Conservation (phyloP, 73 alveolate species). For the Blepharisma japonicum region DNA sequence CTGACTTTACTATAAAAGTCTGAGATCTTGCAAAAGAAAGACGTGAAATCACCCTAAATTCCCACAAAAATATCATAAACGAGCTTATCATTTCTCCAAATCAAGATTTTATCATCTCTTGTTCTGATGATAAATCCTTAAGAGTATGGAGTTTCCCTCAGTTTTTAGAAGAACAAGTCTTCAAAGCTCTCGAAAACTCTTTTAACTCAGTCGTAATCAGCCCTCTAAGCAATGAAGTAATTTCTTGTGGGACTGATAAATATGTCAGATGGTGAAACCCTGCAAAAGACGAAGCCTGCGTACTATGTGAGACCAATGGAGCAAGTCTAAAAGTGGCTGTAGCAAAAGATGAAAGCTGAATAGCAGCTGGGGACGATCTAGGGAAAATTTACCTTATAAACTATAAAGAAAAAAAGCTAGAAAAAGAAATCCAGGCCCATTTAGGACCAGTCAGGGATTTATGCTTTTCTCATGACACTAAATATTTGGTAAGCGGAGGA, state of each 20-base stretch:
- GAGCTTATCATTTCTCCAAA: not conserved
- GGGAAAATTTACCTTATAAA: constrained; percentile 8
- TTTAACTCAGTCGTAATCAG: not conserved
- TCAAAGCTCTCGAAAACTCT: not conserved
- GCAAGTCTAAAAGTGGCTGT: constrained; percentile 1
- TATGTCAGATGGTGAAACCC: not conserved
- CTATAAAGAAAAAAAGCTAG: not conserved
- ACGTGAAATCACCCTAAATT: constrained; percentile 9
- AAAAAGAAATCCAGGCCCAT: constrained; percentile 18
- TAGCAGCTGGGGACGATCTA: constrained; percentile 8
- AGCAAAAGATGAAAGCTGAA: not conserved
- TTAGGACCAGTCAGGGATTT: constrained; percentile 3
- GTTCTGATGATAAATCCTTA: constrained; percentile 7
- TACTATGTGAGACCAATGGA: not conserved
- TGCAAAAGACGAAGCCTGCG: constrained; percentile 1
- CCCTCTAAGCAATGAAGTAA: not conserved
- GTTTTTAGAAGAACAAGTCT: constrained; percentile 15
- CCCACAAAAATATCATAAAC: not conserved
- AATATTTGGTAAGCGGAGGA: constrained; percentile 8
- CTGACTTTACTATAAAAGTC: not conserved
- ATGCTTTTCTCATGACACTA: not conserved
- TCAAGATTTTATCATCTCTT: not conserved
- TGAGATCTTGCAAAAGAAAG: constrained; percentile 13
- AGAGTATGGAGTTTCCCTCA: constrained; percentile 23
- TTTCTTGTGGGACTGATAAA: constrained; percentile 27